Evolutionary conservation across 768 basidiomycete species (phyloP).

Genomic region (Tricholoma sp.): DNA sequence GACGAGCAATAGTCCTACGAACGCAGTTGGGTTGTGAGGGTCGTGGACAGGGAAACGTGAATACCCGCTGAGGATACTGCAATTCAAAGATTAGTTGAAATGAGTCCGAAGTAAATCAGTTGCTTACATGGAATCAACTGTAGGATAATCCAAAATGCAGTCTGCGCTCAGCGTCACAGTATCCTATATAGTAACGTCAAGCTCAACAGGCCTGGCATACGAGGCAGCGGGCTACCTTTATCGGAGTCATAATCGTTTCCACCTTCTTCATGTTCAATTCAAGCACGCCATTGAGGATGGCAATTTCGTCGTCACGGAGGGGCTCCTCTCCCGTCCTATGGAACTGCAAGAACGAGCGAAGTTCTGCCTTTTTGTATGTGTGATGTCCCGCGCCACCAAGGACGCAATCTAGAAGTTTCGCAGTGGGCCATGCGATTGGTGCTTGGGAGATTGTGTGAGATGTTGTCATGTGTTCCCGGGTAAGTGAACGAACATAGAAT

Average conservation of each 20-base stretch:
- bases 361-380: slow-evolving; percentile 80
- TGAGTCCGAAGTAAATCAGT: background rate
- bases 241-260: slow-evolving; percentile 77
- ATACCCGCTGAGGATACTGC: slow-evolving; percentile 73
- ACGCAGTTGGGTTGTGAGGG: slow-evolving; percentile 59
- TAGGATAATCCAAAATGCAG: slow-evolving; percentile 69
- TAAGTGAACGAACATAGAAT: slow-evolving; percentile 34
- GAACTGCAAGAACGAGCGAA: slow-evolving; percentile 76
- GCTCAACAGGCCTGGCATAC: slow-evolving; percentile 9
- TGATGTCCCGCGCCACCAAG: slow-evolving; percentile 70
- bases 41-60: slow-evolving; percentile 90
- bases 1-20: slow-evolving; percentile 76
- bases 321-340: slow-evolving; percentile 75
- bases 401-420: slow-evolving; percentile 74
- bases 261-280: slow-evolving; percentile 76
- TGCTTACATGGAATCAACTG: slow-evolving; percentile 67
- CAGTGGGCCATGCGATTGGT: slow-evolving; percentile 79
- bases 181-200: slow-evolving; percentile 42
- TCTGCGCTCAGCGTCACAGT: slow-evolving; percentile 78
- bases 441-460: slow-evolving; percentile 48
- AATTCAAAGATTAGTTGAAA: slow-evolving; percentile 2
- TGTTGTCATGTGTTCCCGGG: slow-evolving; percentile 22
- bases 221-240: slow-evolving; percentile 42
- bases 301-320: slow-evolving; percentile 75
- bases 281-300: slow-evolving; percentile 74